Base-by-base conservation (phyloP, 148 eudicot genomes). In the Fagopyrum tataricum region DNA sequence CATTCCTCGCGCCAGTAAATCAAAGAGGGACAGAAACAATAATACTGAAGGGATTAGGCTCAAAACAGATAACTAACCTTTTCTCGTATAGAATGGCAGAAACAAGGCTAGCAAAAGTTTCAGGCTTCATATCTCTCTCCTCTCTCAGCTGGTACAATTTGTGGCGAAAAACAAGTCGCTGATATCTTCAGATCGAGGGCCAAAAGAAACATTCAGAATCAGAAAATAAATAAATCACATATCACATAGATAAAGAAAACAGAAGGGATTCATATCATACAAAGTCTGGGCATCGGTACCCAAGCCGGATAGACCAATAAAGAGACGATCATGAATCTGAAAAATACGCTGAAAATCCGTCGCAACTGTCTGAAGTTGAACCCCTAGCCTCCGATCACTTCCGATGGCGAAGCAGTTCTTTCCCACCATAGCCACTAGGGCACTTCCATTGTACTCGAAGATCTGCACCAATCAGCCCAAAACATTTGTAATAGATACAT, bases 91-190 rank as follows among this genome's bases (percentile, higher is more conserved):
- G 88, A 74, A 95, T 76, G n/a, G 98, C 98, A 72, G 97, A 91
- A 20, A 95, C 98, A 66, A 95, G 96, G 78, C 88, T 95, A 31
- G 98, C 96, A 79, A 95, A 95, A 13, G 98, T 95, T 74, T 91
- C 96, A 20, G 98, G 98, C 87, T 91, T 95, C 98, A 91, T 95
- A 73, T 90, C 86, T 81, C 97, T 95, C 85, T 95, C 98, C 80
- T 95, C 98, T 66, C 98, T 81, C 44, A 95, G 90, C 80, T 90
- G 78, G 75, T 91, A 95, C 84, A 95, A 72, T 78, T 95, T 95
- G 87, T 89, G 98, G 20, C 97, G 83, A 71, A 89, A 91, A 55
- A 82, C 86, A 67, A 95, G 91, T 42, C 97, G 87, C 74, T 95
- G 98, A 77, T 86, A 85, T 74, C 98, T 93, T 71, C 77, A 79